phyloP scores from a whole-genome alignment of 2,329 filamentous ascomycete genomes.

The Aspergillus aculeatinus region DNA sequence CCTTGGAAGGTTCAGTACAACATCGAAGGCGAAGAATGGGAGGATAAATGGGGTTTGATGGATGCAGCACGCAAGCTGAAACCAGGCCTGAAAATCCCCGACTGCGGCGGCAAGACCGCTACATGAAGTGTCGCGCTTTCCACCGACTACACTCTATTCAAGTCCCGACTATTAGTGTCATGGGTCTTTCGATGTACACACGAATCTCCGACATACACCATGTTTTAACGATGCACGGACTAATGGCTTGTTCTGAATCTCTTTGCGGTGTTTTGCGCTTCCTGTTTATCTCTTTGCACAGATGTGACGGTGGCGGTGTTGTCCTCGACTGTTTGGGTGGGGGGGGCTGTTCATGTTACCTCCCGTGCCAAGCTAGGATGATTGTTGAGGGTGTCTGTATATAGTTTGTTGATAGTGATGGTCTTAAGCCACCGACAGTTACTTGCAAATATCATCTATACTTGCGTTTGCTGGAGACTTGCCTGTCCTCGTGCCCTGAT shows the following conservation, averaged over 20 bases:
- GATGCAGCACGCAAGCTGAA: constrained; percentile 83
- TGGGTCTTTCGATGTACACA: constrained; percentile 15
- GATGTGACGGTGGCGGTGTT: constrained; percentile 11
- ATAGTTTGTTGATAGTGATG: constrained; percentile 5
- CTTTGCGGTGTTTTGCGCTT: constrained; percentile 10
- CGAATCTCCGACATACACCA: constrained; percentile 17
- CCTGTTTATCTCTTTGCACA: constrained; percentile 3
- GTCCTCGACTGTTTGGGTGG: constrained; percentile 10
- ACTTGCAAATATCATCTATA: neutral
- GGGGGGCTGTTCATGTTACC: neutral
- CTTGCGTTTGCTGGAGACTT: neutral
- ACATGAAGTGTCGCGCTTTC: constrained; percentile 22
- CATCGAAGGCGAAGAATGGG: constrained; percentile 69
- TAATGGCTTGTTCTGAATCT: constrained; percentile 4
- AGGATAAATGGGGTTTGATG: constrained; percentile 94
- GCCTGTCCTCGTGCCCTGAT: neutral
- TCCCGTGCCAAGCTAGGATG: neutral
- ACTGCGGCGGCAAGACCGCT: constrained; percentile 75
- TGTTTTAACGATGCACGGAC: constrained; percentile 16
- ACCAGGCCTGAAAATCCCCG: constrained; percentile 76
- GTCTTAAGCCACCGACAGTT: neutral
- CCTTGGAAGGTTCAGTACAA: constrained; percentile 87
- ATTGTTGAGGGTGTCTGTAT: neutral
- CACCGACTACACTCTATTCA: neutral
- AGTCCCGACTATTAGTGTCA: neutral